Conservation (phyloP, 1,139 yeast species). For the Pneumocystis murina region DNA sequence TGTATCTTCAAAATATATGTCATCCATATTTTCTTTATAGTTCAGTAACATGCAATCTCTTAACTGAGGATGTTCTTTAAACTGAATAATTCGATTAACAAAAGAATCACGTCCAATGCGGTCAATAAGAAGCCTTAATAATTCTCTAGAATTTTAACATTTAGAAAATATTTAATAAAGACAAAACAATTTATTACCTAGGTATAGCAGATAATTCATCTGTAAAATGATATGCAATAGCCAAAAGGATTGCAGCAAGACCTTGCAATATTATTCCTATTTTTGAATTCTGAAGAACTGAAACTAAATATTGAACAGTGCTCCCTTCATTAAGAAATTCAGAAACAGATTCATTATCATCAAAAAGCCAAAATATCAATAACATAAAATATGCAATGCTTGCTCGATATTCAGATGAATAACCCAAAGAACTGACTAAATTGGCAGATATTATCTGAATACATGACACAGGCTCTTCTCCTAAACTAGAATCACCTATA, state of each 20-base stretch:
- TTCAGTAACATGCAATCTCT: slow-evolving; percentile 39
- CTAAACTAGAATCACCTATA: slow-evolving; percentile 48
- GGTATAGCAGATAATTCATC: slow-evolving; percentile 48
- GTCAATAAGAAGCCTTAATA: slow-evolving; percentile 49
- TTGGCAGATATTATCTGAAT: slow-evolving; percentile 72
- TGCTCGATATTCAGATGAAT: slow-evolving; percentile 53
- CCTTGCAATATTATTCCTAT: slow-evolving; percentile 58
- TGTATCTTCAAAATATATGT: slow-evolving; percentile 48
- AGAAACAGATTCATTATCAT: slow-evolving; percentile 58
- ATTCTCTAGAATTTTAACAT: slow-evolving; percentile 28
- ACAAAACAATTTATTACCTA: slow-evolving; percentile 15
- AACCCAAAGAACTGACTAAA: slow-evolving; percentile 47
- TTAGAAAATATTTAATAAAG: not conserved
- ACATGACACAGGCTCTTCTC: slow-evolving; percentile 61
- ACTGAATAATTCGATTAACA: slow-evolving; percentile 54
- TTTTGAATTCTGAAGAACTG: slow-evolving; percentile 41
- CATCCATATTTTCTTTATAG: slow-evolving; percentile 49
- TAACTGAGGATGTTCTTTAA: slow-evolving; percentile 45
- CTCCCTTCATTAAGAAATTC: slow-evolving; percentile 61
- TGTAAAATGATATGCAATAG: slow-evolving; percentile 71
- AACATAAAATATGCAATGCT: slow-evolving; percentile 69
- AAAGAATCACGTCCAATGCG: slow-evolving; percentile 75
- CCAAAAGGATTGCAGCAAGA: slow-evolving; percentile 55
- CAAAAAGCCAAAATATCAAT: slow-evolving; percentile 63
- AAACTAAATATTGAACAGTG: slow-evolving; percentile 48